Conservation (phyloP, 2,329 filamentous ascomycete species). For the Trichoderma cornu-damae region DNA sequence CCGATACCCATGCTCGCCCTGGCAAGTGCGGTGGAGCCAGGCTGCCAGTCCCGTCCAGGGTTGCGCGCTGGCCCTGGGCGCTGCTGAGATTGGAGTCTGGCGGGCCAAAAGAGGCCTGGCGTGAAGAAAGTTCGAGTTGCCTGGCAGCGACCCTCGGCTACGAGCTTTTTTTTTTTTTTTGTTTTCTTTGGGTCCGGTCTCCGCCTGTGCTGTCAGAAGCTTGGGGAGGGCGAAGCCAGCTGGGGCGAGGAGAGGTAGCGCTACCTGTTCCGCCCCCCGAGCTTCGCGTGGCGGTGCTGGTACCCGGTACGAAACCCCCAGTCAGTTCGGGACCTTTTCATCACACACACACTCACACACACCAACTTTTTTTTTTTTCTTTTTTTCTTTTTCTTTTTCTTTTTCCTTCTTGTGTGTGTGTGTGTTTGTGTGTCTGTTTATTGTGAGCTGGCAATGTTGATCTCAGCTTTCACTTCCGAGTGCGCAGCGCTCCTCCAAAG, state of each 20-base stretch:
- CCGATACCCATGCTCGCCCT: slow-evolving; percentile 16
- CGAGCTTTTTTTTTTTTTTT: too few species aligned
- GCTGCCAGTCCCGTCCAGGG: slow-evolving; percentile 2
- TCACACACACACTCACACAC: neutral
- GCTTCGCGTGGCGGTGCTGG: neutral
- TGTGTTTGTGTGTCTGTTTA: neutral
- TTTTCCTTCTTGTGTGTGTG: neutral
- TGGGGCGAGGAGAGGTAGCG: neutral
- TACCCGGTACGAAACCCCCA: neutral
- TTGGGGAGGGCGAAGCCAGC: neutral
- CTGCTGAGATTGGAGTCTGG: neutral
- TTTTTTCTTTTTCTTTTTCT: neutral
- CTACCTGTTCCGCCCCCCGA: slow-evolving; percentile 2
- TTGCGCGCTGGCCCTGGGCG: neutral
- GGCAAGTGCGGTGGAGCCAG: slow-evolving; percentile 5
- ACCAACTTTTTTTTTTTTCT: neutral
- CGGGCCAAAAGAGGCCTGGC: neutral
- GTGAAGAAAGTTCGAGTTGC: neutral
- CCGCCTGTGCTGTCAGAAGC: slow-evolving; percentile 15
- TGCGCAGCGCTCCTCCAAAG: neutral
- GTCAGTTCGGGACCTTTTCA: neutral
- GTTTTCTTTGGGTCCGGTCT: slow-evolving; percentile 6
- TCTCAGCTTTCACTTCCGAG: slow-evolving; percentile 6
- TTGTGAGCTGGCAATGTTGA: slow-evolving; percentile 1
- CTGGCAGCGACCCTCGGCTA: slow-evolving; percentile 14